Conservation (phyloP, 1,139 yeast species). For the Sugiyamaella grinbergsii region DNA sequence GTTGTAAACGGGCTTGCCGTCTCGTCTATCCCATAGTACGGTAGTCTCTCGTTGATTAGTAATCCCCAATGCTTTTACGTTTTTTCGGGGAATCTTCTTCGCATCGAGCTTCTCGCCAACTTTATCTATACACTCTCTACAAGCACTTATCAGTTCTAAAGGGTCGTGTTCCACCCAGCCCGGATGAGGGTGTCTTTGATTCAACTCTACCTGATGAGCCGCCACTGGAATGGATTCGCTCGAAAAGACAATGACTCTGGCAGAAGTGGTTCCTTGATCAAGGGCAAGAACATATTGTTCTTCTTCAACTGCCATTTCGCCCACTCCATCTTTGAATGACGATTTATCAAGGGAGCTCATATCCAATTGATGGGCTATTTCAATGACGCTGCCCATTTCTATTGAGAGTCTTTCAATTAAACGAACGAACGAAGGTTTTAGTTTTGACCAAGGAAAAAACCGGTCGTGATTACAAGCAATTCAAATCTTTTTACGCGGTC, state of each 20-base stretch:
- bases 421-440: too few species aligned
- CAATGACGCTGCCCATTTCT: too few species aligned
- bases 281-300: conserved; percentile 51
- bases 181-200: conserved; percentile 45
- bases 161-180: conserved; percentile 96
- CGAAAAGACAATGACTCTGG: conserved; percentile 84
- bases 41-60: conserved; percentile 98
- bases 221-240: conserved; percentile 76
- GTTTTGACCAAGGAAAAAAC: too few species aligned
- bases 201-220: conserved; percentile 81
- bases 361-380: conserved; percentile 2
- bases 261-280: conserved; percentile 93
- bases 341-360: conserved; percentile 2
- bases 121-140: conserved; percentile 45
- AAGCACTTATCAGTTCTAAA: conserved; percentile 76
- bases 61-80: conserved; percentile 61
- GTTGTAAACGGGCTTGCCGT: conserved; percentile 80
- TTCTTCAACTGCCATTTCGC: conserved; percentile 1
- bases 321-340: conserved; percentile 1
- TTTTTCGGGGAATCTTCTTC: conserved; percentile 37
- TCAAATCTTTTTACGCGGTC: too few species aligned
- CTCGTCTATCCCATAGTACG: conserved; percentile 80
- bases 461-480: too few species aligned
- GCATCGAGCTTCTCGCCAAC: conserved; percentile 41
- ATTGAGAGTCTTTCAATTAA: too few species aligned